Conservation (phyloP, 129 eudicot genomes). For the Gnaphalium uliginosum region DNA sequence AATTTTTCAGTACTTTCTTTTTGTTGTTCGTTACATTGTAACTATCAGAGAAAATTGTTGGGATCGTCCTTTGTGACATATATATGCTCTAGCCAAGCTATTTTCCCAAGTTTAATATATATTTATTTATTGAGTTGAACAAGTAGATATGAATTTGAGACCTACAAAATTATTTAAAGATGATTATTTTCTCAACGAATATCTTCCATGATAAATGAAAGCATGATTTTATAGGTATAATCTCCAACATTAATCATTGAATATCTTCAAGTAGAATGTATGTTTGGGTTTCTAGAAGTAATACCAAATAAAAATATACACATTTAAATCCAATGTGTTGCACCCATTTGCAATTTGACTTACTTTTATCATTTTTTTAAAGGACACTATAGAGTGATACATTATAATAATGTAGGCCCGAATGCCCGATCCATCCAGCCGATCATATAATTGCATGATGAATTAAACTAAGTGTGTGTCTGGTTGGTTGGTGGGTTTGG, state of each 20-base stretch:
- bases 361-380: conserved; percentile 5
- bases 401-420: conserved; percentile 5
- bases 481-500: too few relatives aligned
- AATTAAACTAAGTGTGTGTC: too few relatives aligned
- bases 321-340: conserved; percentile 3
- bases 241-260: background rate
- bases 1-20: too few relatives aligned
- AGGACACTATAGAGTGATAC: background rate
- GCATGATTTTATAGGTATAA: background rate
- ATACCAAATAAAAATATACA: background rate
- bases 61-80: too few relatives aligned
- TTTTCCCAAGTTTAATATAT: too few relatives aligned
- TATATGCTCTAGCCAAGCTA: too few relatives aligned
- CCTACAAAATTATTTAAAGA: too few relatives aligned
- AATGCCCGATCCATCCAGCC: conserved; percentile 3
- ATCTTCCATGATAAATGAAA: background rate
- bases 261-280: conserved; percentile 33
- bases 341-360: conserved; percentile 21
- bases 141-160: too few relatives aligned
- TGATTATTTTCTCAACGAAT: background rate
- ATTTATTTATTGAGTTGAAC: too few relatives aligned
- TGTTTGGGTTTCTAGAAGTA: background rate
- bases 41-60: too few relatives aligned
- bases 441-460: conserved; percentile 8
- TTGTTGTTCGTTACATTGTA: background rate